Conservation (phyloP, 306 rosid species). For the Corylus americana region DNA sequence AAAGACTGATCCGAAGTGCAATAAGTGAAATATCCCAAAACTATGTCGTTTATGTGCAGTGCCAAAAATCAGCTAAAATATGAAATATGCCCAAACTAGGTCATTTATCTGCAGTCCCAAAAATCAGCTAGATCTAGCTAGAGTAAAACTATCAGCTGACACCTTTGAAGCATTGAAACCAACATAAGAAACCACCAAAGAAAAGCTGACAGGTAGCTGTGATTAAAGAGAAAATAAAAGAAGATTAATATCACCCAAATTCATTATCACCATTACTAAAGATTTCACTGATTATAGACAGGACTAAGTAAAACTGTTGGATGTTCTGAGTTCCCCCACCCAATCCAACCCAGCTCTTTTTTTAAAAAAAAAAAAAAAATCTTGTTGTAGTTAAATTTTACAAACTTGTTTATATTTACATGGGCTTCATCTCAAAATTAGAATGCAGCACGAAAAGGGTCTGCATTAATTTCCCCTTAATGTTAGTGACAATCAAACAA, state of each 20-base stretch:
- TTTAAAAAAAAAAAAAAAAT: not conserved
- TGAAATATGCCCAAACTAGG: not conserved
- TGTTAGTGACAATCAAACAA: not conserved
- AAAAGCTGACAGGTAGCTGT: not conserved
- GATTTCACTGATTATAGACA: not conserved
- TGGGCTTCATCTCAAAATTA: not conserved
- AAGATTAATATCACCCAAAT: not conserved
- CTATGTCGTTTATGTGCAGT: too few species aligned
- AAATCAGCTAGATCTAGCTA: not conserved
- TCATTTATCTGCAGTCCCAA: not conserved
- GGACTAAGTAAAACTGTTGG: not conserved
- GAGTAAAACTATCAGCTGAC: not conserved
- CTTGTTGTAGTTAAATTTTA: not conserved
- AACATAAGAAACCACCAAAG: not conserved
- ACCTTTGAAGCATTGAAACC: not conserved
- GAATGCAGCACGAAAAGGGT: not conserved
- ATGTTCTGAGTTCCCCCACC: not conserved
- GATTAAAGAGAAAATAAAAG: not conserved
- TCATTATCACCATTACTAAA: not conserved
- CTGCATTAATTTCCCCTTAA: not conserved
- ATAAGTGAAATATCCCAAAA: not conserved
- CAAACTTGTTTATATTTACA: not conserved
- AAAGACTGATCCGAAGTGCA: not conserved
- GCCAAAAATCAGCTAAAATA: too few species aligned
- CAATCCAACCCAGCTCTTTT: not conserved